Evolutionary conservation across 1,139 yeast species (phyloP).

Genomic region (Yamadazyma sp.): DNA sequence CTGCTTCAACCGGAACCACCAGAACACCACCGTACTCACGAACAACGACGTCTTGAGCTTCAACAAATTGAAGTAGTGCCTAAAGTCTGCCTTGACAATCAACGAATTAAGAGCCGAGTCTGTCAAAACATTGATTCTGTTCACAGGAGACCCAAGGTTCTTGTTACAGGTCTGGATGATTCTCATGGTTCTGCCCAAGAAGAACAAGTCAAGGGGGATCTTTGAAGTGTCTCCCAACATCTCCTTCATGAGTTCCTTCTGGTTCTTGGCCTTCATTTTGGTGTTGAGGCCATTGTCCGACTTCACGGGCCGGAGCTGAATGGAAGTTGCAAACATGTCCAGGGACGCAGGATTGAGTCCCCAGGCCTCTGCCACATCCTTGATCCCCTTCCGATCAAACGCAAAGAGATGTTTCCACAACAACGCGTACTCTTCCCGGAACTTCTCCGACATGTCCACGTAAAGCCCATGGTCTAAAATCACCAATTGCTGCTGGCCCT

Average conservation of each 20-base stretch:
- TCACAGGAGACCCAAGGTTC: constrained; percentile 69
- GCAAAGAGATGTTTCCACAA: constrained; percentile 67
- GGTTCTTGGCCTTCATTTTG: constrained; percentile 24
- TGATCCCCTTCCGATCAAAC: constrained; percentile 49
- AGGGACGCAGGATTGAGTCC: constrained; percentile 58
- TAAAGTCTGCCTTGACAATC: constrained; percentile 17
- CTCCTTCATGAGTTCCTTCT: constrained; percentile 22
- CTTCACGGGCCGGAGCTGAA: constrained; percentile 47
- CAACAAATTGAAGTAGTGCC: constrained; percentile 25
- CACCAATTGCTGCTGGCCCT: constrained; percentile 58
- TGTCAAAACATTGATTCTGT: constrained; percentile 64
- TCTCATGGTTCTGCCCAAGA: constrained; percentile 69
- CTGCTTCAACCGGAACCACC: constrained; percentile 41
- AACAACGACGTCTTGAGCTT: constrained; percentile 38
- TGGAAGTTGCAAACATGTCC: constrained; percentile 62
- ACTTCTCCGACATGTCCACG: constrained; percentile 49
- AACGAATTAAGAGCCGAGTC: constrained; percentile 45
- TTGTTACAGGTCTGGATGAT: constrained; percentile 72
- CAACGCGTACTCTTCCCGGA: constrained; percentile 55
- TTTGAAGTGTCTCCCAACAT: constrained; percentile 62
- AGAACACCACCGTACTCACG: constrained; percentile 44
- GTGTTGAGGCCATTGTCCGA: background rate
- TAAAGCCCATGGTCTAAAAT: constrained; percentile 77
- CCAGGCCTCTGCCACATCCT: constrained; percentile 56
- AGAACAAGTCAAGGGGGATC: constrained; percentile 66